Percentiles rank a stretch among this genome's conserved stretches.
Evolutionary conservation across 2,329 filamentous ascomycete species (phyloP).

Genomic region (Colletotrichum aenigma): DNA sequence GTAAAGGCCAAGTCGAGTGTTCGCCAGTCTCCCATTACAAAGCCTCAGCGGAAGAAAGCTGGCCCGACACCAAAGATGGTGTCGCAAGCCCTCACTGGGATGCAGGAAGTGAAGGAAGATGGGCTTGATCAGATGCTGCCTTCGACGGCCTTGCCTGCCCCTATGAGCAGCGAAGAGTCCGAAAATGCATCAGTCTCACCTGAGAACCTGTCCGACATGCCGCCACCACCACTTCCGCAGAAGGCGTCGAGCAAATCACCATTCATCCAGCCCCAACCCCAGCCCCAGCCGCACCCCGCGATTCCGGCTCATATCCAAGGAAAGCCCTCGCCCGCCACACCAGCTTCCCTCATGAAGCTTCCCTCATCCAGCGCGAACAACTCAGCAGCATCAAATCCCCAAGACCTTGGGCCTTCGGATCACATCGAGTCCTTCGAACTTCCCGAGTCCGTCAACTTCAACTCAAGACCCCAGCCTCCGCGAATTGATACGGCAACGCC

Average conservation of each 20-base stretch:
- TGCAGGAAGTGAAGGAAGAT: slow-evolving; percentile 48
- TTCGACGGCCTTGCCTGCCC: slow-evolving; percentile 14
- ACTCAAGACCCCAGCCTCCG: slow-evolving; percentile 46
- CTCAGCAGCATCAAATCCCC: slow-evolving; percentile 36
- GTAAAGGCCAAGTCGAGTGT: slow-evolving; percentile 57
- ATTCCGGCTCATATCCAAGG: slow-evolving; percentile 33
- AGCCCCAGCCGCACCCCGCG: slow-evolving; percentile 23
- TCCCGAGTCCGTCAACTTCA: slow-evolving; percentile 70
- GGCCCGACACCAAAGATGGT: slow-evolving; percentile 60
- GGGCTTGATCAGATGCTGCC: slow-evolving; percentile 28
- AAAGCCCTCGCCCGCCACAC: slow-evolving; percentile 74
- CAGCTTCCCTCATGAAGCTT: slow-evolving; percentile 86
- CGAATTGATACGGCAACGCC: slow-evolving; percentile 57
- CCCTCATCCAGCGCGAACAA: slow-evolving; percentile 56
- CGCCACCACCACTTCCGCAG: slow-evolving; percentile 69
- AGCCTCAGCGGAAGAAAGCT: slow-evolving; percentile 63
- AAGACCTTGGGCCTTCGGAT: slow-evolving; percentile 48
- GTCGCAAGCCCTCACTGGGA: slow-evolving; percentile 58
- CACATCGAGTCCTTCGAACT: slow-evolving; percentile 67
- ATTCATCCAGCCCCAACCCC: slow-evolving; percentile 62
- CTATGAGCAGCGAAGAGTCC: slow-evolving; percentile 53
- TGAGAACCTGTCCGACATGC: slow-evolving; percentile 68
- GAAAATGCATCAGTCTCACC: slow-evolving; percentile 72
- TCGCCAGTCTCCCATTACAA: slow-evolving; percentile 75
- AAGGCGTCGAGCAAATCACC: slow-evolving; percentile 71